phyloP scores from a whole-genome alignment of 2,329 filamentous ascomycete species.

The Pseudogymnoascus sp. region DNA sequence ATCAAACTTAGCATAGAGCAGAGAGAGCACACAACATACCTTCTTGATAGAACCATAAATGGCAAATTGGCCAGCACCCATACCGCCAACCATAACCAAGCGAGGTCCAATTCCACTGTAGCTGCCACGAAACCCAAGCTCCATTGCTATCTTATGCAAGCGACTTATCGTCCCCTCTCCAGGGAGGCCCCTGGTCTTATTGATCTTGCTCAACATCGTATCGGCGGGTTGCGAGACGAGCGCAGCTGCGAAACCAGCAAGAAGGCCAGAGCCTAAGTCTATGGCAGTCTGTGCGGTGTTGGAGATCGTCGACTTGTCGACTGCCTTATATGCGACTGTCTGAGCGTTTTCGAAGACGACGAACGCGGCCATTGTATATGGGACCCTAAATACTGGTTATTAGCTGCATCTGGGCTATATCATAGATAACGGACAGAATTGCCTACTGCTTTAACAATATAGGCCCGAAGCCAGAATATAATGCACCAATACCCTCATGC shows the following conservation, averaged over 20 bases:
- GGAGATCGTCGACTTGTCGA: conserved; percentile 66
- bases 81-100: conserved; percentile 58
- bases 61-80: conserved; percentile 76
- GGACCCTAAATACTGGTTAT: conserved; percentile 50
- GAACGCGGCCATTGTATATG: conserved; percentile 94
- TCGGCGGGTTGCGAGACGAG: conserved; percentile 84
- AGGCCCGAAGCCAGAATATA: conserved; percentile 87
- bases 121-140: conserved; percentile 71
- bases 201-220: conserved; percentile 93
- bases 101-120: conserved; percentile 77
- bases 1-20: not conserved
- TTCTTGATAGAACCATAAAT: conserved; percentile 62
- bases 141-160: conserved; percentile 79
- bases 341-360: conserved; percentile 86
- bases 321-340: conserved; percentile 58
- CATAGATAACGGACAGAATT: conserved; percentile 17
- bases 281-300: conserved; percentile 64
- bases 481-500: conserved; percentile 74
- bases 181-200: conserved; percentile 83
- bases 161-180: conserved; percentile 76
- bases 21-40: not conserved
- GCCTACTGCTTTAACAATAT: conserved; percentile 74
- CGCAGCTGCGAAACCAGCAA: conserved; percentile 79
- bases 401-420: not conserved
- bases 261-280: conserved; percentile 72